A percentile compares a stretch with the other conserved stretches of the same genome.
phyloP scores from a whole-genome alignment of 1,139 yeast genomes.

The Zygosaccharomyces pseudobailii region DNA sequence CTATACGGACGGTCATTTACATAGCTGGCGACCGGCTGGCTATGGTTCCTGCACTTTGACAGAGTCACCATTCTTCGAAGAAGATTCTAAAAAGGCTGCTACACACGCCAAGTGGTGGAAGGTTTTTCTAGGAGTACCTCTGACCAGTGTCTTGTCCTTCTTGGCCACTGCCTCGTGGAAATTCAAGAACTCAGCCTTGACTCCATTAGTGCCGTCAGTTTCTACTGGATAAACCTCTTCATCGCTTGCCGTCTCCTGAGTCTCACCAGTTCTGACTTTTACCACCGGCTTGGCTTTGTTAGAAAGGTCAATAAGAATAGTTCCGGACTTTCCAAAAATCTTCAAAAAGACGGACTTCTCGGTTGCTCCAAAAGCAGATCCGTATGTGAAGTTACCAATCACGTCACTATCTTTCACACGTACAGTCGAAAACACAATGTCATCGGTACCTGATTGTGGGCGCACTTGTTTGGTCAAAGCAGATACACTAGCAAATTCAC shows the following conservation, averaged over 20 bases:
- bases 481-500: slow-evolving; percentile 61
- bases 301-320: slow-evolving; percentile 59
- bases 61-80: slow-evolving; percentile 53
- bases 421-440: slow-evolving; percentile 66
- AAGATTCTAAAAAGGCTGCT: slow-evolving; percentile 75
- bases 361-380: slow-evolving; percentile 85
- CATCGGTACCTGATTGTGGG: slow-evolving; percentile 73
- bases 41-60: slow-evolving; percentile 43
- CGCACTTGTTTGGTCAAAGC: slow-evolving; percentile 74
- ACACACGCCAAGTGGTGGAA: slow-evolving; percentile 90
- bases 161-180: slow-evolving; percentile 64
- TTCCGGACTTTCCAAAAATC: slow-evolving; percentile 75
- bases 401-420: slow-evolving; percentile 54
- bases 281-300: slow-evolving; percentile 46
- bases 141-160: slow-evolving; percentile 56
- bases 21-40: background rate
- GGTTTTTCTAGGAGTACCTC: slow-evolving; percentile 64
- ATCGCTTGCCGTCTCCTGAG: slow-evolving; percentile 42
- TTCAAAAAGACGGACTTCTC: slow-evolving; percentile 61
- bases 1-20: background rate
- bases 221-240: slow-evolving; percentile 44
- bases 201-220: slow-evolving; percentile 52
- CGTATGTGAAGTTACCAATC: slow-evolving; percentile 86
- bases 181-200: slow-evolving; percentile 64
- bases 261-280: slow-evolving; percentile 43